Evolutionary conservation across 208 protist species (phyloP), one percentile per base, ranked within the genome.

Genomic region (Trypanosomatidae sp.): DNA sequence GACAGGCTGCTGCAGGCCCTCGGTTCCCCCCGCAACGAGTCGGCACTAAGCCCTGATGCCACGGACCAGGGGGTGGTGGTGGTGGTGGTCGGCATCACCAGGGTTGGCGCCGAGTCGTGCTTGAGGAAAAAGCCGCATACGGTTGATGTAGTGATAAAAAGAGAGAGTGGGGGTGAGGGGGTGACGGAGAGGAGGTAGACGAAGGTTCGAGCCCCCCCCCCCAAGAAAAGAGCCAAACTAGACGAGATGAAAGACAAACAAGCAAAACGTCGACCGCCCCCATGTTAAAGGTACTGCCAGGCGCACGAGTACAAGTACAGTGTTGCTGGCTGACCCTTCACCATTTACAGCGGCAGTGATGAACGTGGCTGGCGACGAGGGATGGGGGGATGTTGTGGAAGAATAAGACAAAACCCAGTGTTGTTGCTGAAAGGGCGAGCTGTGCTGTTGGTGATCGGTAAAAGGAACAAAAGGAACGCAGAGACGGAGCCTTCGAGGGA

Each of bases 161-260:
- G 36, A 39, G 3, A 39, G 36, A 39, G 36, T 39, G 36, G 36
- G 36, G 36, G 36, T 39, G 36, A 39, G 36, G 36, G 36, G 36
- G 36, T 39, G 36, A 39, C 36, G 36, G 36, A 6, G 36, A 6
- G 36, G 36, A 55, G 13, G 50, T n/a, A 55, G 50, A 25, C 50
- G 19, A 22, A 55, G 13, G 13, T n/a, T n/a, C 22, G 19, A 25
- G 13, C 22, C 50, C 22, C 50, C 22, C 22, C 22, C 50, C 22
- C 50, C 50, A n/a, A 25, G 19, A 36, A 60, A 33, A 36, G 8
- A 60, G 19, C 25, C 55, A 25, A 55, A 22, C 22, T 55, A 25
- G 50, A 55, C 22, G 50, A 44, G 10, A 79, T 30, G 47, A 65
- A 44, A 58, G 64, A 39, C 39, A 58, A 55, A 43, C 28, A 56